These are phyloP conservation scores for Senna tora DNA, from an alignment of 306 rosid genomes.

Conservation along the genomic window DNA sequence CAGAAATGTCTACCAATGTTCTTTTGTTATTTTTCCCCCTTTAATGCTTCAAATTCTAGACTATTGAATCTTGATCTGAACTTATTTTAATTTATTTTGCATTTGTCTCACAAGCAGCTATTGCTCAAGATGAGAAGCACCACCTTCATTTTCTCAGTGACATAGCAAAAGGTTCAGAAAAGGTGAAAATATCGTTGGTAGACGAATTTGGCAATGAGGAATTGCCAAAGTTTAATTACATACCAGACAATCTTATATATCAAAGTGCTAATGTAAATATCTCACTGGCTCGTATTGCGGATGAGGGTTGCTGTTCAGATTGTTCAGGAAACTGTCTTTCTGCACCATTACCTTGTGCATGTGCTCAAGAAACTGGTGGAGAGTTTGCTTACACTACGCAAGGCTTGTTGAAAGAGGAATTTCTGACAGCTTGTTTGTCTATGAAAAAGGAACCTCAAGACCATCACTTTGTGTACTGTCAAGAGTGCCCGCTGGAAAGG, in stretches of 20 bases:
- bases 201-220: constrained; percentile 57
- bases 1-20: neutral
- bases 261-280: constrained; percentile 76
- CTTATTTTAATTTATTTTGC: constrained; percentile 17
- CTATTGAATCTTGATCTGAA: neutral
- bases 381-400: constrained; percentile 79
- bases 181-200: constrained; percentile 62
- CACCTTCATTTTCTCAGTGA: constrained; percentile 43
- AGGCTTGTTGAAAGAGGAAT: constrained; percentile 74
- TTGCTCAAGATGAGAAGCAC: constrained; percentile 34
- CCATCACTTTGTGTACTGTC: constrained; percentile 60
- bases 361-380: constrained; percentile 94
- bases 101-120: constrained; percentile 31
- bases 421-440: constrained; percentile 55
- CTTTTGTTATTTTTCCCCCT: neutral
- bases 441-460: constrained; percentile 54
- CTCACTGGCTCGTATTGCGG: constrained; percentile 84
- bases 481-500: constrained; percentile 79
- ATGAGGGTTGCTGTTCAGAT: constrained; percentile 73
- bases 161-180: constrained; percentile 81
- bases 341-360: constrained; percentile 75
- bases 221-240: constrained; percentile 77
- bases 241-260: constrained; percentile 65
- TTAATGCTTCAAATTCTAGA: neutral
- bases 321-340: constrained; percentile 81